These are phyloP conservation scores for Cucumis hystrix DNA, from an alignment of 306 rosid genomes.

Conservation along the genomic window DNA sequence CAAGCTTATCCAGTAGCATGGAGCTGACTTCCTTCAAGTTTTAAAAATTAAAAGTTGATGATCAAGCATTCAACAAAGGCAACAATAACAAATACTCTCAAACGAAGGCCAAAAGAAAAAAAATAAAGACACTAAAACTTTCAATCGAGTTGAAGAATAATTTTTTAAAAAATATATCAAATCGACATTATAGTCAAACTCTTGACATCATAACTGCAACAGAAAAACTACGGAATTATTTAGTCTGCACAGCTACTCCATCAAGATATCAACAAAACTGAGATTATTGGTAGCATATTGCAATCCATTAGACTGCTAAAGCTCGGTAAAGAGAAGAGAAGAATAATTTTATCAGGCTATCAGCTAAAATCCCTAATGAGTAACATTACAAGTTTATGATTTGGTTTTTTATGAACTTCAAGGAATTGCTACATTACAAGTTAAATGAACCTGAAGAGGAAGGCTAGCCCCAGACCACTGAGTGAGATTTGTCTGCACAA, in stretches of 20 bases:
- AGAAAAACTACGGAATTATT: neutral
- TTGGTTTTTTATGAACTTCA: neutral
- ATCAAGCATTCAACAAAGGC: conserved; percentile 2
- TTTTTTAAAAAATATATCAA: no score
- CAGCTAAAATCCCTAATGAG: neutral
- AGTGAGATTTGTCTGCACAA: conserved; percentile 82
- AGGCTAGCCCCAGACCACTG: conserved; percentile 98
- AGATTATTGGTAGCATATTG: neutral
- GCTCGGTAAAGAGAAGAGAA: neutral
- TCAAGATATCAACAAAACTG: neutral
- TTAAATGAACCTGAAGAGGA: conserved; percentile 74
- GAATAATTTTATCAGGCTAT: neutral
- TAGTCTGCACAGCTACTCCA: neutral
- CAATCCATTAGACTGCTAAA: neutral
- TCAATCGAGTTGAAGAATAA: neutral
- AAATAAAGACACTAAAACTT: neutral
- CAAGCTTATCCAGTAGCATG: conserved; percentile 79
- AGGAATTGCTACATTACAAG: neutral
- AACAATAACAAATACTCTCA: neutral
- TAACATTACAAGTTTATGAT: neutral
- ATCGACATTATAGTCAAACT: neutral
- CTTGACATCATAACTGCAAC: neutral
- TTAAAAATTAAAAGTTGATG: conserved; percentile 12
- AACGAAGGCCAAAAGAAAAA: neutral
- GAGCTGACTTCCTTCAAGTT: conserved; percentile 88